Percentiles rank a stretch among this genome's conserved stretches.
These are phyloP conservation scores for Stagonosporopsis rhizophila DNA, from an alignment of 2,329 filamentous ascomycete species.

Conservation along the genomic window DNA sequence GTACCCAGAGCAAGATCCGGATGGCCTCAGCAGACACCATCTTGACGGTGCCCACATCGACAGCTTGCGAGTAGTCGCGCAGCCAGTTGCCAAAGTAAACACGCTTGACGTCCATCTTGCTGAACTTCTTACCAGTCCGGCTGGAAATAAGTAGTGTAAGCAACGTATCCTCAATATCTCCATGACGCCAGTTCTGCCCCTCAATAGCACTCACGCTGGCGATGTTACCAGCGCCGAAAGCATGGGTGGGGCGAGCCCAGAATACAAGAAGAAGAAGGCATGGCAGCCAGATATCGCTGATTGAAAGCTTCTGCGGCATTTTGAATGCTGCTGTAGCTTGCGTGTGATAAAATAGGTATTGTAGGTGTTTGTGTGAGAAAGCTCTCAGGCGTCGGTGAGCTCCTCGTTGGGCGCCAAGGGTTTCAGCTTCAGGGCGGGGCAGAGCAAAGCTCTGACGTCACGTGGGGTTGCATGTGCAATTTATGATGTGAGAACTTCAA, in stretches of 20 bases:
- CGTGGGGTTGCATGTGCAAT: conserved; percentile 14
- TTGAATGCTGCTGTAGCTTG: conserved; percentile 2
- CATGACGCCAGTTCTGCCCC: conserved; percentile 73
- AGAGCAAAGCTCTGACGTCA: conserved; percentile 15
- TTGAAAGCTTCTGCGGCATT: conserved; percentile 38
- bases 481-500: background rate
- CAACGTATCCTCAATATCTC: conserved; percentile 89
- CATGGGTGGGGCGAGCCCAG: conserved; percentile 72
- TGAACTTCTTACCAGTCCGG: conserved; percentile 78
- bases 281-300: conserved; percentile 48
- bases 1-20: conserved; percentile 83
- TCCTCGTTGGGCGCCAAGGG: conserved; percentile 10
- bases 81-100: conserved; percentile 98
- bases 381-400: conserved; percentile 12
- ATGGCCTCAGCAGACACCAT: conserved; percentile 90
- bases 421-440: conserved; percentile 18
- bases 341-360: conserved; percentile 1
- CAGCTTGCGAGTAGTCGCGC: conserved; percentile 89
- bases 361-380: conserved; percentile 13
- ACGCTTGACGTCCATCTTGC: conserved; percentile 84
- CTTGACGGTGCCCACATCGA: conserved; percentile 92
- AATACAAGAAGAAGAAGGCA: conserved; percentile 64
- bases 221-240: conserved; percentile 90
- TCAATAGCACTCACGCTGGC: conserved; percentile 80
- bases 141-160: conserved; percentile 73